Evolutionary conservation across 345 rosid species (phyloP).

Genomic region (Camelina laxa): DNA sequence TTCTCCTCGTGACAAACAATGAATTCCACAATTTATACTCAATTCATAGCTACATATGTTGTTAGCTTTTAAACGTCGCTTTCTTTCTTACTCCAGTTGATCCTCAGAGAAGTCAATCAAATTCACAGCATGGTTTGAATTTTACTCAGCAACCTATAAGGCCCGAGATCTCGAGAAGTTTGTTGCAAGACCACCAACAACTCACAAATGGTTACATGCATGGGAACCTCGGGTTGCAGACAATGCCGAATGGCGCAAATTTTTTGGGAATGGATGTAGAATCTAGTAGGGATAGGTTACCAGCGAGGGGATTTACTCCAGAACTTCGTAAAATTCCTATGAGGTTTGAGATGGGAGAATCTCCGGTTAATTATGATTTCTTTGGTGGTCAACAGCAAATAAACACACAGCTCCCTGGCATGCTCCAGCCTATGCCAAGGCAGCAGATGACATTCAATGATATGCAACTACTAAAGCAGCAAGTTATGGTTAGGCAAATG

Average conservation of each 20-base stretch:
- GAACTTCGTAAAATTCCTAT: slow-evolving; percentile 54
- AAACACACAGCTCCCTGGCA: slow-evolving; percentile 63
- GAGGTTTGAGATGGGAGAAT: slow-evolving; percentile 61
- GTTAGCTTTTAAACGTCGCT: slow-evolving; percentile 29
- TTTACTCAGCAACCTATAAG: slow-evolving; percentile 57
- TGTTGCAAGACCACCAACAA: slow-evolving; percentile 59
- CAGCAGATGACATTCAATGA: slow-evolving; percentile 76
- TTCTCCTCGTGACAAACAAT: background rate
- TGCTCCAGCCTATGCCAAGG: slow-evolving; percentile 66
- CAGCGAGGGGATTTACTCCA: slow-evolving; percentile 60
- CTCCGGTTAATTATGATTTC: slow-evolving; percentile 72
- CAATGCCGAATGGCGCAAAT: slow-evolving; percentile 65
- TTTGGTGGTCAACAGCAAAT: slow-evolving; percentile 71
- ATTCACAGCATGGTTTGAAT: slow-evolving; percentile 60
- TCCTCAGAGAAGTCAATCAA: slow-evolving; percentile 61
- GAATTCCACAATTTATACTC: background rate
- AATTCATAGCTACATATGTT: slow-evolving; percentile 31
- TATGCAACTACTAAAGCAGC: slow-evolving; percentile 80
- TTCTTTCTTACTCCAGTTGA: slow-evolving; percentile 60
- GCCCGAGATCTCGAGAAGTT: slow-evolving; percentile 62
- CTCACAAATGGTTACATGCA: slow-evolving; percentile 70
- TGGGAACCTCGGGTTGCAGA: slow-evolving; percentile 54
- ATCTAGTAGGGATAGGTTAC: slow-evolving; percentile 55
- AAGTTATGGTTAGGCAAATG: slow-evolving; percentile 70
- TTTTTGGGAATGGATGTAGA: slow-evolving; percentile 68